Evolutionary conservation across 495 filamentous ascomycete species (phyloP), one percentile per base, ranked within the genome.

Genomic region (Chaetomium tenue): DNA sequence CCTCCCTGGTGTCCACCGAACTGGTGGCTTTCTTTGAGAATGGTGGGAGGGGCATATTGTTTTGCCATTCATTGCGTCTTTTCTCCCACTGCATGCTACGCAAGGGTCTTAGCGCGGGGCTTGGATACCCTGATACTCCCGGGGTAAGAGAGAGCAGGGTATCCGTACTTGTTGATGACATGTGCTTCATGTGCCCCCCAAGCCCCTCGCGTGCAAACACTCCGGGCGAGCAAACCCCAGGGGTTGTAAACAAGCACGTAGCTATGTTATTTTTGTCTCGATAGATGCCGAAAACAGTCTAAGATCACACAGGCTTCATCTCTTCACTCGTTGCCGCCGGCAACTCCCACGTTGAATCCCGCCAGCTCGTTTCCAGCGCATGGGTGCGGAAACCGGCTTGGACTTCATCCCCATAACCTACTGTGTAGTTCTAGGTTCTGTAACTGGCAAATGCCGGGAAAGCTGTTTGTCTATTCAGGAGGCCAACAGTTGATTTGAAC

Each of bases 151-250:
- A n/a, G 42, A 9, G 6, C 39, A 46, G 54, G 28, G n/a, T 55
- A 28, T n/a, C n/a, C n/a, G n/a, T n/a, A n/a, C n/a, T 53, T 44
- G 60, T 6, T 68, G 57, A 58, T 64, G 66, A 23, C 66, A 68
- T 68, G 66, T 68, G 66, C 52, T 62, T 42, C 55, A 59, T 64
- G 48, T 60, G 47, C 63, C 63, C 22, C 57, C 58, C 55, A 58
- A 56, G 33, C 53, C 54, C 18, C 51, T 18, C 18, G 4, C 2
- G 51, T 33, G 26, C 26, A 25, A 28, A 54, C 50, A 54, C 15
- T 33, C 16, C n/a, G 23, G 18, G 20, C 1, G 5, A n/a, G 23
- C 8, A 50, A 20, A 18, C 46, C n/a, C 13, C 18, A 15, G 11
- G 40, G 11, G 40, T 5, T 44, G 33, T 7, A 12, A 12, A 37